Conservation (phyloP, 345 rosid genomes). For the Pugionium cornutum region DNA sequence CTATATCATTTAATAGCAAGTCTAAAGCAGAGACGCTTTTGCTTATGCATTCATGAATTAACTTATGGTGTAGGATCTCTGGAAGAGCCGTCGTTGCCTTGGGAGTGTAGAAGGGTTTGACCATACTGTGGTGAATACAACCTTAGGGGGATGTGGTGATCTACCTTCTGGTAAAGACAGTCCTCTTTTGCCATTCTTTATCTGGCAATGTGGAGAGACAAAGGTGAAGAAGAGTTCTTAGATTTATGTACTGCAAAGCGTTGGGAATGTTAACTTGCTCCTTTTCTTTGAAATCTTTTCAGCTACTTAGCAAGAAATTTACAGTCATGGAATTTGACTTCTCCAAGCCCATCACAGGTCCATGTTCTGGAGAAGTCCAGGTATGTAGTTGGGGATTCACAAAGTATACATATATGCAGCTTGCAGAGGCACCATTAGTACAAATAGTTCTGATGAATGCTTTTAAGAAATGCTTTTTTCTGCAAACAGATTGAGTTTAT, state of each 20-base stretch:
- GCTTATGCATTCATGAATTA: slow-evolving; percentile 10
- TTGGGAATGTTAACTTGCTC: slow-evolving; percentile 3
- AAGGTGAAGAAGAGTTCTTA: slow-evolving; percentile 49
- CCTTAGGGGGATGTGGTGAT: slow-evolving; percentile 80
- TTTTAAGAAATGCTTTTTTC: not conserved
- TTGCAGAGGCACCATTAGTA: slow-evolving; percentile 8
- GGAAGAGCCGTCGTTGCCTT: slow-evolving; percentile 75
- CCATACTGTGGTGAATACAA: slow-evolving; percentile 72
- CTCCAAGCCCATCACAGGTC: slow-evolving; percentile 57
- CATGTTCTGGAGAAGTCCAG: slow-evolving; percentile 63
- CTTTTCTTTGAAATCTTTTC: slow-evolving; percentile 25
- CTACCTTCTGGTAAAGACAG: slow-evolving; percentile 57
- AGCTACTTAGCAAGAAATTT: slow-evolving; percentile 72
- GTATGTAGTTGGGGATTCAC: slow-evolving; percentile 41
- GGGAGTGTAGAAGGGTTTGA: slow-evolving; percentile 83
- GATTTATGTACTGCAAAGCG: not conserved
- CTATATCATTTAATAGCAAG: slow-evolving; percentile 10
- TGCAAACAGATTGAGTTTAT: slow-evolving; percentile 62
- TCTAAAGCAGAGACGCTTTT: slow-evolving; percentile 9
- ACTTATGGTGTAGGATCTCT: slow-evolving; percentile 59
- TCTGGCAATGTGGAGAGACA: slow-evolving; percentile 90
- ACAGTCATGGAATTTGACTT: slow-evolving; percentile 76
- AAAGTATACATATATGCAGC: slow-evolving; percentile 13
- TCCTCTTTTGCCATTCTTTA: slow-evolving; percentile 68
- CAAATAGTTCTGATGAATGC: not conserved